Evolutionary conservation across 805 yeast species (phyloP).

Genomic region (Saccharomycodes ludwigii): DNA sequence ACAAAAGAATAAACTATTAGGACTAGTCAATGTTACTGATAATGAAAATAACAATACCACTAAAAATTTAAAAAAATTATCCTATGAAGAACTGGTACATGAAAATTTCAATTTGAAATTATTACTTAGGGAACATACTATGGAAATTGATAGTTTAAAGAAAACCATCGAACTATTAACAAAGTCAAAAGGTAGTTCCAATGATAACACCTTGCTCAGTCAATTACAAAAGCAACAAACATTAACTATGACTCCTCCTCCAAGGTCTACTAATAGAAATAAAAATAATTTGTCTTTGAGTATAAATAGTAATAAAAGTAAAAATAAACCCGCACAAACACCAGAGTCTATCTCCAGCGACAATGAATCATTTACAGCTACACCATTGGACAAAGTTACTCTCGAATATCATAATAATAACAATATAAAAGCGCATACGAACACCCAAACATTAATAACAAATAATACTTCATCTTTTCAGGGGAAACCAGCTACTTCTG

Average conservation of each 20-base stretch:
- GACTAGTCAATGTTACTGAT: conserved; percentile 12
- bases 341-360: conserved; percentile 8
- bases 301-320: conserved; percentile 20
- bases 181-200: not conserved
- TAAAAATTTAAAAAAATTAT: conserved; percentile 7
- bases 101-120: conserved; percentile 19
- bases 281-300: conserved; percentile 5
- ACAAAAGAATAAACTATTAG: conserved; percentile 18
- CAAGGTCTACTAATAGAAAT: conserved; percentile 5
- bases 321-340: conserved; percentile 14
- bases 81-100: conserved; percentile 20
- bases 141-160: conserved; percentile 14
- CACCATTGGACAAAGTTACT: not conserved
- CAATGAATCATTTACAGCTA: not conserved
- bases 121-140: conserved; percentile 15
- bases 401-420: not conserved
- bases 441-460: conserved; percentile 1
- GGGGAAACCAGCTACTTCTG: conserved; percentile 26
- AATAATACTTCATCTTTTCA: conserved; percentile 2
- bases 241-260: conserved; percentile 6
- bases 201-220: not conserved
- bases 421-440: not conserved
- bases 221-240: conserved; percentile 4
- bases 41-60: conserved; percentile 10
- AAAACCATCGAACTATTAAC: conserved; percentile 9